phyloP scores from a whole-genome alignment of 2,329 filamentous ascomycete species.

The Emmonsiellopsis sp. region DNA sequence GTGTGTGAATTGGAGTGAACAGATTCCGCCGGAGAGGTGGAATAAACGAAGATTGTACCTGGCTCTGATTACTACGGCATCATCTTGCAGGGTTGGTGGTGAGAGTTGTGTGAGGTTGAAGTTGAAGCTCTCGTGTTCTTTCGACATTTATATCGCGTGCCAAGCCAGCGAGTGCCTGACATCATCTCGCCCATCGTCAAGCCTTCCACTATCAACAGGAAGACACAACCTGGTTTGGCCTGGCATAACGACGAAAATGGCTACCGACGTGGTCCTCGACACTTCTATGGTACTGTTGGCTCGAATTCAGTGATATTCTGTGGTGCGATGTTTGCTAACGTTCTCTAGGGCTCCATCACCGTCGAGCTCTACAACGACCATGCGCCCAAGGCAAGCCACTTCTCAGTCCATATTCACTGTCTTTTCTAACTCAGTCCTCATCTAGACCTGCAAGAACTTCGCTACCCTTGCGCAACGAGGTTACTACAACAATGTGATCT shows the following conservation, averaged over 20 bases:
- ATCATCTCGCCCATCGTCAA: too few relatives aligned
- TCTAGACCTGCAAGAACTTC: conserved; percentile 80
- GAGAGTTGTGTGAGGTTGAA: too few relatives aligned
- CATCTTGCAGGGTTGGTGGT: too few relatives aligned
- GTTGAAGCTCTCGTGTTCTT: too few relatives aligned
- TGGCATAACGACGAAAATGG: conserved; percentile 43
- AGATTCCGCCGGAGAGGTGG: too few relatives aligned
- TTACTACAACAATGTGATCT: conserved; percentile 79
- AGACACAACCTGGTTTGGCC: not conserved
- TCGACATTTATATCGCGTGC: too few relatives aligned
- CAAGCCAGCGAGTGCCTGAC: too few relatives aligned
- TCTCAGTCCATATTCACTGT: not conserved
- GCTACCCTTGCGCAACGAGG: conserved; percentile 65
- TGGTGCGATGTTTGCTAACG: conserved; percentile 1
- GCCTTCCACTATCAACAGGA: too few relatives aligned
- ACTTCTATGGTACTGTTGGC: conserved; percentile 63
- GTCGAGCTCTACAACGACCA: conserved; percentile 86
- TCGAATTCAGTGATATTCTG: not conserved
- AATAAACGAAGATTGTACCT: too few relatives aligned
- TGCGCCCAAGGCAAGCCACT: conserved; percentile 56
- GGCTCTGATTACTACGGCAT: too few relatives aligned
- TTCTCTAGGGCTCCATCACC: conserved; percentile 62
- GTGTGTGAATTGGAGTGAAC: too few relatives aligned
- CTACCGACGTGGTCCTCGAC: conserved; percentile 70
- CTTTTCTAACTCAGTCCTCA: conserved; percentile 6